phyloP scores from a whole-genome alignment of 352 stramenopile species.

The Phytophthora ramorum region DNA sequence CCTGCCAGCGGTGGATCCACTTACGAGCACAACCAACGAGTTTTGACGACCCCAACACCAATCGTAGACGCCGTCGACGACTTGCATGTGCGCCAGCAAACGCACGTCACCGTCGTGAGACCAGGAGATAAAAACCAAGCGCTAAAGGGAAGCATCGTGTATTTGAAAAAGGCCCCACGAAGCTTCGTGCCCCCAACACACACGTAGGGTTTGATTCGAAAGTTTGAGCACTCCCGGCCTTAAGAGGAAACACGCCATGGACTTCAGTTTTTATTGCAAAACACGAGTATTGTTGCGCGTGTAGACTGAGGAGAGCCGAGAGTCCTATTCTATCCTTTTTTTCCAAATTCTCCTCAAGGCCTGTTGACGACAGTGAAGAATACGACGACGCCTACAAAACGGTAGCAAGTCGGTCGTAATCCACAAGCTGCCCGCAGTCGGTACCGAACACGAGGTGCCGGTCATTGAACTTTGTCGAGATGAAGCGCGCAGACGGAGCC shows the following conservation, averaged over 20 bases:
- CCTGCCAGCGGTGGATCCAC: conserved; percentile 23
- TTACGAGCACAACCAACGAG: conserved; percentile 61
- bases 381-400: conserved; percentile 45
- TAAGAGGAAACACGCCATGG: background rate
- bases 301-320: conserved; percentile 14
- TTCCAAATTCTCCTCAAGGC: conserved; percentile 29
- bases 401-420: conserved; percentile 78
- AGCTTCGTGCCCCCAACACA: conserved; percentile 5
- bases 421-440: conserved; percentile 71
- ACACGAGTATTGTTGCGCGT: conserved; percentile 18
- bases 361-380: conserved; percentile 20
- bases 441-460: conserved; percentile 82
- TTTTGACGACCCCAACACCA: conserved; percentile 3
- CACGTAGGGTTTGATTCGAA: conserved; percentile 3
- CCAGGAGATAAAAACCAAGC: conserved; percentile 47
- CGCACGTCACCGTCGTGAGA: conserved; percentile 46
- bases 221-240: background rate
- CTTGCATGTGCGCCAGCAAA: conserved; percentile 5
- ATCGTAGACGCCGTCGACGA: background rate
- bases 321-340: conserved; percentile 50
- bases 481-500: conserved; percentile 57
- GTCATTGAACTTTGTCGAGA: conserved; percentile 79
- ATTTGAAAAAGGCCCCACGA: conserved; percentile 54
- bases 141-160: conserved; percentile 66
- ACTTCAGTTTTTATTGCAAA: conserved; percentile 20